A percentile compares a stretch with the other conserved stretches of the same genome.
phyloP scores from a whole-genome alignment of 768 basidiomycete genomes.

The Cubamyces sp. region DNA sequence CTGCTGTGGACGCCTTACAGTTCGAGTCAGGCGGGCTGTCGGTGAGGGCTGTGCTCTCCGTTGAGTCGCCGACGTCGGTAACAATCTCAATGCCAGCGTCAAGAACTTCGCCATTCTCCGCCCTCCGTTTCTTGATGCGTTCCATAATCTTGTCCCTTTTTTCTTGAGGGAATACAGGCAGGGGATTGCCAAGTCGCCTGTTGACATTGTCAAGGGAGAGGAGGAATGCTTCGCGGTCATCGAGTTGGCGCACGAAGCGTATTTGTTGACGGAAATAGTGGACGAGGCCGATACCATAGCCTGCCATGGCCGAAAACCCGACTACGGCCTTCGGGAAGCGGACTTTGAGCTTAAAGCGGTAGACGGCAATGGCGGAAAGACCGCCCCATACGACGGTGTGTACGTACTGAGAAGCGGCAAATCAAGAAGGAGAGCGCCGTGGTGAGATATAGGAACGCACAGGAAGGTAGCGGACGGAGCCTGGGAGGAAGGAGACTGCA shows the following conservation, averaged over 20 bases:
- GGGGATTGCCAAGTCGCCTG: constrained; percentile 19
- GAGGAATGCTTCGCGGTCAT: constrained; percentile 36
- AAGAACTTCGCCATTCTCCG: constrained; percentile 18
- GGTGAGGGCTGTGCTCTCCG: constrained; percentile 8
- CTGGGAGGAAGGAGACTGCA: constrained; percentile 57
- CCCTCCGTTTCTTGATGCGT: constrained; percentile 16
- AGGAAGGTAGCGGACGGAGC: constrained; percentile 47
- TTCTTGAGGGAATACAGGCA: constrained; percentile 12
- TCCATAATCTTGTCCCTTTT: constrained; percentile 22
- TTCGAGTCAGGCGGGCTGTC: neutral
- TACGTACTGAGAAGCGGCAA: constrained; percentile 31
- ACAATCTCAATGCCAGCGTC: constrained; percentile 9
- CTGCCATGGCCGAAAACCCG: constrained; percentile 32
- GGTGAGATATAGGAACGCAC: constrained; percentile 36
- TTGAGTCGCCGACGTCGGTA: constrained; percentile 17
- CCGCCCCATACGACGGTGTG: constrained; percentile 34
- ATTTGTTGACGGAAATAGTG: constrained; percentile 32
- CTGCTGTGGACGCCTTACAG: too few relatives aligned
- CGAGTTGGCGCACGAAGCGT: constrained; percentile 38
- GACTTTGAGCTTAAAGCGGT: constrained; percentile 17
- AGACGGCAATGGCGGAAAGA: constrained; percentile 33
- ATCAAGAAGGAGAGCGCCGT: constrained; percentile 13
- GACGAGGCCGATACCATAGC: constrained; percentile 35
- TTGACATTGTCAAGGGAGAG: constrained; percentile 39
- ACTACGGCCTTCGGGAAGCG: constrained; percentile 17